phyloP scores from a whole-genome alignment of 2,329 filamentous ascomycete genomes.

The Aquanectria penicillioides region DNA sequence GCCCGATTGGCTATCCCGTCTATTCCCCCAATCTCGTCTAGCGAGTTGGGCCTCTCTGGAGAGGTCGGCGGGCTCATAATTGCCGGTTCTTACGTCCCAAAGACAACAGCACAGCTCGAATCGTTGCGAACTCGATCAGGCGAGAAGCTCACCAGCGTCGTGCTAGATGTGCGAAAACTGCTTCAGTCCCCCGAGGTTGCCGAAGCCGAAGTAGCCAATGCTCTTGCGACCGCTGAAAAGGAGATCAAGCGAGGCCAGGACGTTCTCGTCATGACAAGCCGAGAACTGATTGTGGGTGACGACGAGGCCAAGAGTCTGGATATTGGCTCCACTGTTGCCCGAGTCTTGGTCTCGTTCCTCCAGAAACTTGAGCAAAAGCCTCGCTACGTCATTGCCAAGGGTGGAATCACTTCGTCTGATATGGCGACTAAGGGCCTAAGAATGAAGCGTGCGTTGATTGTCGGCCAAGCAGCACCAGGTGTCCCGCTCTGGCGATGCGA shows the following conservation, averaged over 20 bases:
- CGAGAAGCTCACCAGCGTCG: constrained; percentile 54
- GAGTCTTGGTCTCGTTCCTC: constrained; percentile 61
- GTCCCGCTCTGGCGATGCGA: constrained; percentile 69
- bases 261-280: constrained; percentile 68
- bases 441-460: constrained; percentile 62
- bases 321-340: constrained; percentile 64
- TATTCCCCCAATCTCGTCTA: constrained; percentile 60
- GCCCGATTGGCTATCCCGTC: constrained; percentile 61
- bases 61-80: constrained; percentile 61
- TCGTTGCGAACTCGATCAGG: constrained; percentile 51
- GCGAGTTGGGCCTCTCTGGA: constrained; percentile 51
- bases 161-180: constrained; percentile 59
- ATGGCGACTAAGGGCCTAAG: constrained; percentile 65
- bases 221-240: constrained; percentile 47
- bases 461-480: constrained; percentile 66
- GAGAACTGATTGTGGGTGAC: constrained; percentile 56
- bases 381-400: constrained; percentile 67
- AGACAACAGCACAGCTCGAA: constrained; percentile 65
- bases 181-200: constrained; percentile 49
- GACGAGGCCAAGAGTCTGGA: constrained; percentile 62
- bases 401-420: constrained; percentile 68
- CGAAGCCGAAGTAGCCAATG: constrained; percentile 43
- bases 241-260: constrained; percentile 58
- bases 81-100: constrained; percentile 67
- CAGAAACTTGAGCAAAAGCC: constrained; percentile 57